Evolutionary conservation across 2,329 filamentous ascomycete genomes (phyloP).

Genomic region (Hyphodiscus sp.): DNA sequence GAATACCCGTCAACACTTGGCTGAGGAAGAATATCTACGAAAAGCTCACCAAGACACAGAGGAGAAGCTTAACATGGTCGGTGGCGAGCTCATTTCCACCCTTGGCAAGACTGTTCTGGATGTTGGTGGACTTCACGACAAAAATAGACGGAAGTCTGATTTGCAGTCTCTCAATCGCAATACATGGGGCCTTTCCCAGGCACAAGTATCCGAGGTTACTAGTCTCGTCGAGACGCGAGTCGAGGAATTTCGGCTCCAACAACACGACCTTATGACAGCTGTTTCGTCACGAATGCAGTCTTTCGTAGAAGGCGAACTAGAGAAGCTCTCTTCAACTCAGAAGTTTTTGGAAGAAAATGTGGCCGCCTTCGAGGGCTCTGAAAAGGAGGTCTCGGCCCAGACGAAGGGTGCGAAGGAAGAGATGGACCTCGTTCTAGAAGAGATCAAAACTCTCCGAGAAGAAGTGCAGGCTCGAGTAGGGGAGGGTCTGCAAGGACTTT

Average conservation of each 20-base stretch:
- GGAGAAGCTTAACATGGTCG: conserved; percentile 64
- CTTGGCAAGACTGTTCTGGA: conserved; percentile 73
- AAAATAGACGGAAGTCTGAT: conserved; percentile 78
- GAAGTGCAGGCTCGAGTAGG: conserved; percentile 82
- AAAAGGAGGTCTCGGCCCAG: conserved; percentile 60
- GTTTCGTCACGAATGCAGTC: conserved; percentile 66
- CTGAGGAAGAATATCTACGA: conserved; percentile 72
- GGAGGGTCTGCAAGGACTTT: conserved; percentile 76
- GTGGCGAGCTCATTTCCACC: conserved; percentile 69
- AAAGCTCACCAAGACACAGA: conserved; percentile 86
- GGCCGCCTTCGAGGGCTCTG: conserved; percentile 59
- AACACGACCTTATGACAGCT: conserved; percentile 61
- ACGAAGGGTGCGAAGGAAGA: conserved; percentile 68
- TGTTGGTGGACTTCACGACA: conserved; percentile 75
- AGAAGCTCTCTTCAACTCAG: conserved; percentile 64
- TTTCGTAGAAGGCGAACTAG: conserved; percentile 71
- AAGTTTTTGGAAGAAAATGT: conserved; percentile 64
- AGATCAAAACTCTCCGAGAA: conserved; percentile 84
- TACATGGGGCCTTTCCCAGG: conserved; percentile 71
- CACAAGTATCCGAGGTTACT: conserved; percentile 70
- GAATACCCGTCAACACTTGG: conserved; percentile 68
- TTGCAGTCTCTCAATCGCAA: conserved; percentile 73
- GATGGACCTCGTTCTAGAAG: conserved; percentile 86
- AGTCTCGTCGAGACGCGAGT: conserved; percentile 70
- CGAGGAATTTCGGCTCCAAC: conserved; percentile 63